These are phyloP conservation scores for Colletotrichum brevisporum DNA, from an alignment of 2,329 filamentous ascomycete genomes.

Conservation along the genomic window DNA sequence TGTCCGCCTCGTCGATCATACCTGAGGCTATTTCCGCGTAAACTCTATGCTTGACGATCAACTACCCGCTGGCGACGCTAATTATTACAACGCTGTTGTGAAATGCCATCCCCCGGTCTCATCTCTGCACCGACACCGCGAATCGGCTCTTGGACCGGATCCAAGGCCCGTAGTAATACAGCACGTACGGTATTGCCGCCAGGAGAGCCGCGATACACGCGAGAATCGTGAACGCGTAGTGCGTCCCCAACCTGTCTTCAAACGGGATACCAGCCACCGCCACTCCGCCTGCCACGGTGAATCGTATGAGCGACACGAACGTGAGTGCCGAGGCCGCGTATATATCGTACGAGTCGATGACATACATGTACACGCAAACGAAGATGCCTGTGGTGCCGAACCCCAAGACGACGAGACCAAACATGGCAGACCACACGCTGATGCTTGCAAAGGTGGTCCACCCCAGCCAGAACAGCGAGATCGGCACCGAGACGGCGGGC, in stretches of 20 bases:
- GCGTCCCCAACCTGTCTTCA: conserved; percentile 50
- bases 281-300: conserved; percentile 51
- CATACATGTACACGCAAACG: conserved; percentile 53
- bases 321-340: conserved; percentile 52
- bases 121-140: neutral
- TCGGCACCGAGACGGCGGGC: conserved; percentile 54
- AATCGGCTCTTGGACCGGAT: conserved; percentile 28
- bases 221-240: conserved; percentile 51
- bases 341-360: conserved; percentile 53
- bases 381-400: conserved; percentile 60
- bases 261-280: conserved; percentile 52
- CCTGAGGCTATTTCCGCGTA: too few relatives aligned
- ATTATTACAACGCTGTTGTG: too few relatives aligned
- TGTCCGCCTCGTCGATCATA: too few relatives aligned
- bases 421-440: conserved; percentile 60
- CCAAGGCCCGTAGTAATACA: conserved; percentile 46
- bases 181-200: conserved; percentile 48
- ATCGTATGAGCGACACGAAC: conserved; percentile 49
- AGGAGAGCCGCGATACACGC: conserved; percentile 48
- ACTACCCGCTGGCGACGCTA: too few relatives aligned
- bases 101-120: neutral
- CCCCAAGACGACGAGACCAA: conserved; percentile 59
- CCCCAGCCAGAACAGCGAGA: conserved; percentile 65
- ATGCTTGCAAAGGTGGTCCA: conserved; percentile 60
- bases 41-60: too few relatives aligned